Base-by-base conservation (phyloP, 352 stramenopile species). In the Phytophthora constricta region DNA sequence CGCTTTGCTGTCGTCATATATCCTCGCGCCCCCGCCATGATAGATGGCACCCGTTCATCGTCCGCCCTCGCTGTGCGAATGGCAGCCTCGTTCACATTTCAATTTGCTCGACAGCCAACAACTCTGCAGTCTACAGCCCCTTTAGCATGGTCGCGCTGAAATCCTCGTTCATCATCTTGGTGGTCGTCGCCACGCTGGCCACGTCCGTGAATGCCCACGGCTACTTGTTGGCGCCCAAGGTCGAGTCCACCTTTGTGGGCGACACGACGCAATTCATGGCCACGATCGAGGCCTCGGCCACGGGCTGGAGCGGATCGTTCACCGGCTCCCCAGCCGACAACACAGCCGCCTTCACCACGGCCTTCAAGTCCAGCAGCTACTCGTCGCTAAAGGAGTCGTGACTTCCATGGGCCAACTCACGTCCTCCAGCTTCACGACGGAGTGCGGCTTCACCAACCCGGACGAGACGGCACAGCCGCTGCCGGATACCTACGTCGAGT, bases 251-350 rank as follows among this genome's bases (percentile, higher is more conserved):
- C 8, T 68, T 62, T 20, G 41, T 48, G 17, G 62, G 70, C 31
- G 67, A 75, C 42, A 77, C 71, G 52, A 74, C 68, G 10, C 67
- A 80, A 23, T 74, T 74, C 45, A 72, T 70, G 49, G 68, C 60
- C n/a, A 74, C 65, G 2, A 74, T 79, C 26, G 42, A 68, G 28
- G 62, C 62, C 37, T 65, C 62, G 17, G 39, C 50, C 22, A 64
- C 70, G 34, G 60, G 69, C 20, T 70, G 64, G 23, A 67, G 54
- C 17, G 64, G 69, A 11, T 70, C 64, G 9, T 69, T 70, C 53
- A 68, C 55, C 19, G 60, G 64, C 20, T 55, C 64, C 20, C 70
- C 62, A 1, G 47, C 46, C 16, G 66, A 80, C 56, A 77, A 77
- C 45, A 60, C 62, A 14, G 58, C 60, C 25, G 53, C 56, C 23